Percentiles rank a stretch among this genome's conserved stretches.
These are phyloP conservation scores for Tuber magnatum DNA, from an alignment of 495 filamentous ascomycete species.

Conservation along the genomic window DNA sequence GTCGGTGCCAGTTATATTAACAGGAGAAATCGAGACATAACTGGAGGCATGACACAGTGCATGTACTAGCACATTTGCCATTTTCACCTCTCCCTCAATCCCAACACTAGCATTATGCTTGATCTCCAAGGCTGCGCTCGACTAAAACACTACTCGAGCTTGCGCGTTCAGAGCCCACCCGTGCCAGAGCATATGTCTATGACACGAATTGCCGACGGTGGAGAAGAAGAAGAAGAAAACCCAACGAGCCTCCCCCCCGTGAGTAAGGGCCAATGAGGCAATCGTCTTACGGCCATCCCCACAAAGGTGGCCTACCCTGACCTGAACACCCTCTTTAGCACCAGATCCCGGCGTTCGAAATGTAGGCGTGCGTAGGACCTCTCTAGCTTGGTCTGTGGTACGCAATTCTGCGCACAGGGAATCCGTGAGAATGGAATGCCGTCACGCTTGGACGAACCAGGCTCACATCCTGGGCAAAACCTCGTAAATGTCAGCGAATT, in stretches of 20 bases:
- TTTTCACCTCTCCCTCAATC: constrained; percentile 8
- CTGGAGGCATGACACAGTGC: not conserved
- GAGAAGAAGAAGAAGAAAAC: too few relatives aligned
- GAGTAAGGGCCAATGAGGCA: not conserved
- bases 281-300: not conserved
- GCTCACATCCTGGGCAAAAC: constrained; percentile 1
- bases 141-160: not conserved
- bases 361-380: not conserved
- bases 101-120: not conserved
- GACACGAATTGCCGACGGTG: not conserved
- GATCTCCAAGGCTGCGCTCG: not conserved
- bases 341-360: not conserved
- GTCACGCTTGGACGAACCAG: constrained; percentile 2
- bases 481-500: constrained; percentile 6
- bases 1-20: constrained; percentile 7
- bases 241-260: not conserved
- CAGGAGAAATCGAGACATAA: not conserved
- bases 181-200: constrained; percentile 2
- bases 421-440: constrained; percentile 11
- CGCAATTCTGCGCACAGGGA: not conserved
- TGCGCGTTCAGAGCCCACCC: not conserved
- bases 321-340: not conserved
- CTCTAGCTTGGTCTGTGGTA: not conserved
- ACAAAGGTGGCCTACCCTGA: not conserved
- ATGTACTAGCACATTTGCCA: not conserved